These are phyloP conservation scores for Penicillium angulare DNA, from an alignment of 495 filamentous ascomycete genomes.

Conservation along the genomic window DNA sequence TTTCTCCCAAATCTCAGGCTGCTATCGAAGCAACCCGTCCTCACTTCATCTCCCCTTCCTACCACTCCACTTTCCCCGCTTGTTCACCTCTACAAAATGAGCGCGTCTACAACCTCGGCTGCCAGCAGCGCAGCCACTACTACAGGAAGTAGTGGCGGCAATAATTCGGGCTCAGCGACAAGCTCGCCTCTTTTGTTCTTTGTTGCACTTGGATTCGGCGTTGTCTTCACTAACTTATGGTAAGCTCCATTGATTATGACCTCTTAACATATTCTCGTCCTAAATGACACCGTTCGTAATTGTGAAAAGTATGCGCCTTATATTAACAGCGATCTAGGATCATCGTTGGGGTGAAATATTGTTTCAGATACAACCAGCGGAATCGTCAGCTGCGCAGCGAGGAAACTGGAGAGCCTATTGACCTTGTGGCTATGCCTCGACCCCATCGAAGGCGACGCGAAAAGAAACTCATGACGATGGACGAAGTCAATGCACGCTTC, in stretches of 20 bases:
- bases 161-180: constrained; percentile 41
- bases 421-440: constrained; percentile 75
- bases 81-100: too few species aligned
- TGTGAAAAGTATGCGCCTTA: background rate
- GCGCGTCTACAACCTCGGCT: constrained; percentile 21
- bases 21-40: background rate
- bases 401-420: constrained; percentile 84
- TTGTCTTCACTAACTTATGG: constrained; percentile 99
- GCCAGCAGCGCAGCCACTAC: constrained; percentile 23
- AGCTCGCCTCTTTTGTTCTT: constrained; percentile 94
- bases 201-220: constrained; percentile 94
- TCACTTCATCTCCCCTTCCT: background rate
- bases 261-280: background rate
- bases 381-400: constrained; percentile 76
- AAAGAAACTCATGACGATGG: constrained; percentile 98
- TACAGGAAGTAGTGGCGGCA: constrained; percentile 2
- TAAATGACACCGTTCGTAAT: background rate
- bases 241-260: constrained; percentile 42
- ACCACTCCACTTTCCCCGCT: background rate
- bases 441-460: constrained; percentile 80
- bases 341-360: constrained; percentile 99
- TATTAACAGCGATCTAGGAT: constrained; percentile 64
- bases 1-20: background rate
- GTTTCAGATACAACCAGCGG: constrained; percentile 95
- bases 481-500: constrained; percentile 97